Conservation (phyloP, 139 green algal genomes). For the Haematococcus sp. region DNA sequence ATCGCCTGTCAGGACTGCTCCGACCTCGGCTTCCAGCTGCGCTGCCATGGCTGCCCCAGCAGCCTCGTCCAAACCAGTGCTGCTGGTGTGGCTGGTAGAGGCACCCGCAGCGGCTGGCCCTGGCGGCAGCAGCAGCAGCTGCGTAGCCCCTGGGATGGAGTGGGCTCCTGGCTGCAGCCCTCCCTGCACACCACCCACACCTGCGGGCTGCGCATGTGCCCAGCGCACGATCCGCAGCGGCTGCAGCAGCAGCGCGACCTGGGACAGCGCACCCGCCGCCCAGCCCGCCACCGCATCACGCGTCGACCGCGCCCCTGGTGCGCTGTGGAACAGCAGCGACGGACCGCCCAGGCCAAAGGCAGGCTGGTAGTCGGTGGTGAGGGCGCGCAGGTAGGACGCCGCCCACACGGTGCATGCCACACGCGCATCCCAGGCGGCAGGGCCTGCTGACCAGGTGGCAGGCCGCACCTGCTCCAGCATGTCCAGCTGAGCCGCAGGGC, state of each 20-base stretch:
- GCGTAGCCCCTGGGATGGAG: background rate
- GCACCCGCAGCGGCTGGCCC: background rate
- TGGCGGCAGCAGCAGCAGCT: background rate
- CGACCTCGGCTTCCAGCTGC: background rate
- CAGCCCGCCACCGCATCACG: conserved; percentile 30
- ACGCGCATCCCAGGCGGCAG: conserved; percentile 34
- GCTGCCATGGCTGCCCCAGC: background rate
- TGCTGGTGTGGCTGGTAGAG: background rate
- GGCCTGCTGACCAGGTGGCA: background rate
- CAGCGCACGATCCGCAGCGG: conserved; percentile 33
- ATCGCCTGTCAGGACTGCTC: background rate
- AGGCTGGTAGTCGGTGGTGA: conserved; percentile 27
- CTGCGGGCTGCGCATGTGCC: background rate
- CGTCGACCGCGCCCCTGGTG: background rate
- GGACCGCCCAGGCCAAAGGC: background rate
- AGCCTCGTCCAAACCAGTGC: background rate
- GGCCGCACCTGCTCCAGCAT: conserved; percentile 51
- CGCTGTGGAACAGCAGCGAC: conserved; percentile 17
- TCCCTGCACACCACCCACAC: background rate
- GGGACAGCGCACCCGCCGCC: conserved; percentile 23
- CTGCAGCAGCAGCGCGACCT: conserved; percentile 33
- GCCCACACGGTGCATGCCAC: conserved; percentile 19
- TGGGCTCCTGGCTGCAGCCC: conserved; percentile 1
- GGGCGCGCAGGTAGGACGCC: conserved; percentile 54
- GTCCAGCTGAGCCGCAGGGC: conserved; percentile 63